Base-by-base conservation (phyloP, 305 asterid species). In the Rubia peregrina region DNA sequence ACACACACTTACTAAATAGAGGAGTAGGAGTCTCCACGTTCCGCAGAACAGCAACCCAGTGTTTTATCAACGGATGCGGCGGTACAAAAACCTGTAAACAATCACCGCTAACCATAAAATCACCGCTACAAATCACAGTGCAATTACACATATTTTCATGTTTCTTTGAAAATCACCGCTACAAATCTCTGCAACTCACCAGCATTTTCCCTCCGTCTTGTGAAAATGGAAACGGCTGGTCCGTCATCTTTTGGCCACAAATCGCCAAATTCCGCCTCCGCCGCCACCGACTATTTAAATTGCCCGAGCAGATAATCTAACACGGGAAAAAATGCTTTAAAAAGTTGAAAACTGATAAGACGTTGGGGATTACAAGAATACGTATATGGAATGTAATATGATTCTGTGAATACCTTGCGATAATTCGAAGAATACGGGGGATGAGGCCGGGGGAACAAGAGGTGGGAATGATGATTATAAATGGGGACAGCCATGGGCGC, bases 1-100 rank as follows among this genome's bases (percentile, higher is more conserved):
- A 55, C 57, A 51, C 57, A 51, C 62, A 57, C 63, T 22, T 84
- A 84, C 88, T 82, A 71, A 82, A 84, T 11, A 84, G 79, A 0
- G 95, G 85, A 76, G 79, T 75, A 73, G 97, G 97, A 21, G 99
- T 95, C 79, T 95, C 87, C 77, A 82, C 94, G 75, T 91, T 95
- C 75, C 99, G 88, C 78, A 95, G 89, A 78, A 95, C 92, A 41
- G 99, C 85, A 85, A 95, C 81, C 99, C 99, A 95, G 77, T 95
- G 99, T 87, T 91, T 91, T 70, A 95, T 87, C 77, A 91, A 78
- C 67, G 98, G 96, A 80, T 95, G 99, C 26, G 95, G 96, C 65
- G 99, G 99, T 57, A 95, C 99, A 82, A 84, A 89, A 55, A 90
- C 96, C 99, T 95, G 72, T 26, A 65, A 68, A 30, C 66, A 17